Evolutionary conservation across 169 alveolate species (phyloP).

Genomic region (Eimeria necatrix): DNA sequence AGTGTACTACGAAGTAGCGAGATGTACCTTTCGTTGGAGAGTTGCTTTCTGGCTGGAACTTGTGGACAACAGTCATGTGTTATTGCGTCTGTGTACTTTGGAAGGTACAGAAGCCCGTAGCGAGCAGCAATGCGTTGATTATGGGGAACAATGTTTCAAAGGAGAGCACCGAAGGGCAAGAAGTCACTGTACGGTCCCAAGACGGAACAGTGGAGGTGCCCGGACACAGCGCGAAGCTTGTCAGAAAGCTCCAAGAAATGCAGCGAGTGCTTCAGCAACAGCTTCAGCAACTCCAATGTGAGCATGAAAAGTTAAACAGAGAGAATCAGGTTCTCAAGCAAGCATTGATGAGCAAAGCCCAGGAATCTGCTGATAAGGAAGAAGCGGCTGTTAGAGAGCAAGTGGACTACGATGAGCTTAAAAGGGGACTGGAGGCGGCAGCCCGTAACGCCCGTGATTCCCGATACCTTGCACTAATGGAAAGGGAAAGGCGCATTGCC

Average conservation of each 20-base stretch:
- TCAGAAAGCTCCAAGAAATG: slow-evolving; percentile 26
- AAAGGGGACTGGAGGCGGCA: slow-evolving; percentile 1
- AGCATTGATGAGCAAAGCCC: slow-evolving; percentile 55
- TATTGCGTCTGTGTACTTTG: neutral
- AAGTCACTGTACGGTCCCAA: neutral
- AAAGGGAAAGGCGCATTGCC: slow-evolving; percentile 65
- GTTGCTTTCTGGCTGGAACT: too few species aligned
- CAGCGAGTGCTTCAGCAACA: slow-evolving; percentile 33
- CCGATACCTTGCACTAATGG: slow-evolving; percentile 52
- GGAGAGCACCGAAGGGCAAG: neutral
- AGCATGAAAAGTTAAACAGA: slow-evolving; percentile 7
- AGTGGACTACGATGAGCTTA: slow-evolving; percentile 15
- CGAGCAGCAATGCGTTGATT: neutral
- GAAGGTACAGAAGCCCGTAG: slow-evolving; percentile 6
- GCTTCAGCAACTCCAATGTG: slow-evolving; percentile 42
- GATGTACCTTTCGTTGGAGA: too few species aligned
- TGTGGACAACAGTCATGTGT: too few species aligned
- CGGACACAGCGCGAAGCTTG: neutral
- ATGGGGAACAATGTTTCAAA: neutral
- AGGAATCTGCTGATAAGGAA: slow-evolving; percentile 57
- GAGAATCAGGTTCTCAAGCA: slow-evolving; percentile 50
- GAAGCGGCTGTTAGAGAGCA: neutral
- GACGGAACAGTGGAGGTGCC: neutral
- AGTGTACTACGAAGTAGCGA: too few species aligned
- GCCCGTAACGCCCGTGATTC: slow-evolving; percentile 34